These are phyloP conservation scores for Tagetes erecta DNA, from an alignment of 129 eudicot genomes.

Conservation along the genomic window DNA sequence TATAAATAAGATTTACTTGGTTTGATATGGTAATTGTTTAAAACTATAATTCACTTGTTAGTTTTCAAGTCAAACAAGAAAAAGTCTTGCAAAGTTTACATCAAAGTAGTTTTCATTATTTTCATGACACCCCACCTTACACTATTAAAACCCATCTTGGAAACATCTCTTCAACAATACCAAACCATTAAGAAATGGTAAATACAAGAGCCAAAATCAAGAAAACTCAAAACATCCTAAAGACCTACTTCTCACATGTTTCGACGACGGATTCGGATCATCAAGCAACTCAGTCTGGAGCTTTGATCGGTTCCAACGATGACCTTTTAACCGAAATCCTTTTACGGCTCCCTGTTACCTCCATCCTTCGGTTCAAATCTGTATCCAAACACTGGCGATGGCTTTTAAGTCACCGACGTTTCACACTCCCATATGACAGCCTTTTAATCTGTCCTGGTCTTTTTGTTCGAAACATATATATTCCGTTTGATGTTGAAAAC, in stretches of 20 bases:
- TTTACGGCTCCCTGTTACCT: constrained; percentile 19
- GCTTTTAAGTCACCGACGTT: constrained; percentile 6
- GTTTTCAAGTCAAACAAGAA: too few relatives aligned
- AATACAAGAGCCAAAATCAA: too few relatives aligned
- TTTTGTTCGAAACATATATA: not conserved
- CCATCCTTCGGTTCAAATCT: constrained; percentile 16
- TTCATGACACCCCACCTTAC: too few relatives aligned
- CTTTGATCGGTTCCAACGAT: constrained; percentile 16
- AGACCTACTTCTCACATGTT: not conserved
- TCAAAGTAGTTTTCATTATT: too few relatives aligned
- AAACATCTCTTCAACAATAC: too few relatives aligned
- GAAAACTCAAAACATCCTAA: not conserved
- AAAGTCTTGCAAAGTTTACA: too few relatives aligned
- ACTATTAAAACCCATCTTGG: too few relatives aligned
- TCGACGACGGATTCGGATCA: not conserved
- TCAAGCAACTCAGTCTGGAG: not conserved
- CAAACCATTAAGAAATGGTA: too few relatives aligned
- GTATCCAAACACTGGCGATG: constrained; percentile 27
- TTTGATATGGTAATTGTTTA: too few relatives aligned
- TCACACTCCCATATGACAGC: constrained; percentile 19
- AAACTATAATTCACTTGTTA: too few relatives aligned
- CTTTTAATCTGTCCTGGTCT: not conserved
- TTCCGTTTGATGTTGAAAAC: constrained; percentile 17
- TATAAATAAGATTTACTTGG: too few relatives aligned
- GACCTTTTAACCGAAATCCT: constrained; percentile 24